phyloP scores from a whole-genome alignment of 345 rosid genomes.

The Geranium rotundifolium region DNA sequence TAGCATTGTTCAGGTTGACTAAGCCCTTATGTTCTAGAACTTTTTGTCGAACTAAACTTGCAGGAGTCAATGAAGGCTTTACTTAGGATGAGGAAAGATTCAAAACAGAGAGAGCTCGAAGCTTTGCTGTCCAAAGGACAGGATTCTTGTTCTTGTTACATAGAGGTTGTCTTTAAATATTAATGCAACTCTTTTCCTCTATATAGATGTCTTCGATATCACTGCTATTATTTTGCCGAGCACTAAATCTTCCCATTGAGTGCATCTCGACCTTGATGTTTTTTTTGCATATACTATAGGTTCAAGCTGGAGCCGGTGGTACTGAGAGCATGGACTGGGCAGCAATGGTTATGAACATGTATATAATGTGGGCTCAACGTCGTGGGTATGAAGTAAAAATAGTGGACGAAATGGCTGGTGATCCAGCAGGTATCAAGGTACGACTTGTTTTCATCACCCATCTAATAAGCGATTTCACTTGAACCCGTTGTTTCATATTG shows the following conservation, averaged over 20 bases:
- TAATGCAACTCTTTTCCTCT: conserved; percentile 1
- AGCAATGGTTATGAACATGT: conserved; percentile 90
- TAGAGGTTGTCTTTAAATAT: conserved; percentile 42
- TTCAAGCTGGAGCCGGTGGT: conserved; percentile 98
- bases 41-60: background rate
- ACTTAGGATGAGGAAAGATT: conserved; percentile 63
- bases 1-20: background rate
- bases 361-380: conserved; percentile 67
- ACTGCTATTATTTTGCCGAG: background rate
- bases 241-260: background rate
- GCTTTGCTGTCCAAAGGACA: conserved; percentile 80
- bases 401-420: conserved; percentile 87
- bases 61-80: conserved; percentile 71
- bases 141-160: conserved; percentile 68
- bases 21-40: background rate
- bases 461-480: conserved; percentile 2
- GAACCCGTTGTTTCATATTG: background rate
- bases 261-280: conserved; percentile 1
- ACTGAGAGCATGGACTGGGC: conserved; percentile 99
- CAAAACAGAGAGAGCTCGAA: conserved; percentile 79
- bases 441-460: conserved; percentile 13
- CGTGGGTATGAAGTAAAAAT: conserved; percentile 50
- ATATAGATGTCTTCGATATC: background rate
- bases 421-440: conserved; percentile 95
- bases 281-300: conserved; percentile 30